phyloP scores from a whole-genome alignment of 2,329 filamentous ascomycete species.

The Aurifilum marmelostoma region DNA sequence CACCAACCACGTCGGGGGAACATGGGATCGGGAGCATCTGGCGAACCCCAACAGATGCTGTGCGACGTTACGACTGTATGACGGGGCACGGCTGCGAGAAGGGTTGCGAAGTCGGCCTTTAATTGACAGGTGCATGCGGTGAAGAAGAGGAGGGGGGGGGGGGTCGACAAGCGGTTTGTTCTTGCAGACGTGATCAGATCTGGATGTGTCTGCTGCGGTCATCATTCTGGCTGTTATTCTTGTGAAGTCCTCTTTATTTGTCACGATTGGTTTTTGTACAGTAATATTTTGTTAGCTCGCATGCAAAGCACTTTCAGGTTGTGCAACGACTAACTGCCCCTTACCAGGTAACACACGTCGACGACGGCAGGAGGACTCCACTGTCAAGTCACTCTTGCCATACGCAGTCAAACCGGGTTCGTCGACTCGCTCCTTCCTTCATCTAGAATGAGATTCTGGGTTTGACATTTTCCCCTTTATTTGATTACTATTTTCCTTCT shows the following conservation, averaged over 20 bases:
- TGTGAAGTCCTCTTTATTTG: not conserved
- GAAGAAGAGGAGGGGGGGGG: not conserved
- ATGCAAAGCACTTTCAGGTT: not conserved
- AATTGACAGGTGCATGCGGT: not conserved
- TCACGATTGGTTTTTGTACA: too few species aligned
- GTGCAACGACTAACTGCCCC: not conserved
- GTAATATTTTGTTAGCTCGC: not conserved
- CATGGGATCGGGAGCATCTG: constrained; percentile 21
- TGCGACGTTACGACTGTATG: constrained; percentile 21
- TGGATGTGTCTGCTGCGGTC: not conserved
- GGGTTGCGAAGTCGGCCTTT: not conserved
- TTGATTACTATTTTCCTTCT: too few species aligned
- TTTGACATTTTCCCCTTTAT: not conserved
- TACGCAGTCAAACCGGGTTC: not conserved
- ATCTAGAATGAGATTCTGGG: not conserved
- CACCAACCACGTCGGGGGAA: constrained; percentile 22
- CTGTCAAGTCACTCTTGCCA: constrained; percentile 1
- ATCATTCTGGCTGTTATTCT: not conserved
- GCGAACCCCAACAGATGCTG: constrained; percentile 19
- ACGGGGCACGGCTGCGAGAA: not conserved
- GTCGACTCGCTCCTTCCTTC: not conserved
- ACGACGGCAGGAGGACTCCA: not conserved
- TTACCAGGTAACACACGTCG: too few species aligned
- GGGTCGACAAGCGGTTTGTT: not conserved
- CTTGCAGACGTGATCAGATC: not conserved